A percentile compares a stretch with the other conserved stretches of the same genome.
These are phyloP conservation scores for Multifurca ochricompacta DNA, from an alignment of 768 basidiomycete genomes.

Conservation along the genomic window DNA sequence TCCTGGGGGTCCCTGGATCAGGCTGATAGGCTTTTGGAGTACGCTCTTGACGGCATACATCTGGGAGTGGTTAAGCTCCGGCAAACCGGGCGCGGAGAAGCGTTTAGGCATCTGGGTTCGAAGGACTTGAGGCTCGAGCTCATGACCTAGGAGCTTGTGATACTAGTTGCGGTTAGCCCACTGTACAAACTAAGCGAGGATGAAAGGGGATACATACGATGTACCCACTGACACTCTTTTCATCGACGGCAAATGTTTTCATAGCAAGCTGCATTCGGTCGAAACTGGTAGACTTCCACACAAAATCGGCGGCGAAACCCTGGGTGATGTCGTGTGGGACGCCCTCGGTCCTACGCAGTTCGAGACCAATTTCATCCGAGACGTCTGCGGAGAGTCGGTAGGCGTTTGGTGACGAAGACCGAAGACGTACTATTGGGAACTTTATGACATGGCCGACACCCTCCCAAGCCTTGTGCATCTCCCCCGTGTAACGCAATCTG, in stretches of 20 bases:
- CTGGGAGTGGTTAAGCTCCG: constrained; percentile 98
- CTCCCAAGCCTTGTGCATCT: constrained; percentile 91
- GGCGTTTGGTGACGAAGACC: background rate
- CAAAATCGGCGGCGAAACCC: constrained; percentile 96
- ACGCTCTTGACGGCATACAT: constrained; percentile 99
- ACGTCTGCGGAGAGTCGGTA: constrained; percentile 55
- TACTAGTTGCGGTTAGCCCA: constrained; percentile 46
- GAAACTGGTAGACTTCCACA: constrained; percentile 99
- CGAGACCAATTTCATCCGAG: constrained; percentile 95
- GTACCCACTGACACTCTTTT: constrained; percentile 98
- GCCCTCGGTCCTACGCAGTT: constrained; percentile 82
- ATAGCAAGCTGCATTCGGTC: constrained; percentile 99
- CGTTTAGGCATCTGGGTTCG: constrained; percentile 93
- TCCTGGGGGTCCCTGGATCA: constrained; percentile 98
- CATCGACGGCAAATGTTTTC: constrained; percentile 99
- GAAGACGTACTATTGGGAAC: constrained; percentile 85
- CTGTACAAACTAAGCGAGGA: background rate
- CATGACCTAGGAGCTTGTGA: constrained; percentile 96
- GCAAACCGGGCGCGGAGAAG: constrained; percentile 94
- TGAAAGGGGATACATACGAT: constrained; percentile 54
- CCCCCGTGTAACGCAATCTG: constrained; percentile 80
- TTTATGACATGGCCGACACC: constrained; percentile 98
- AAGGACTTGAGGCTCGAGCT: constrained; percentile 88
- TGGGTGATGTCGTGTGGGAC: constrained; percentile 92
- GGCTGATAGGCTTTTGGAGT: constrained; percentile 91